phyloP scores from a whole-genome alignment of 306 rosid species.

The Myrica gale region DNA sequence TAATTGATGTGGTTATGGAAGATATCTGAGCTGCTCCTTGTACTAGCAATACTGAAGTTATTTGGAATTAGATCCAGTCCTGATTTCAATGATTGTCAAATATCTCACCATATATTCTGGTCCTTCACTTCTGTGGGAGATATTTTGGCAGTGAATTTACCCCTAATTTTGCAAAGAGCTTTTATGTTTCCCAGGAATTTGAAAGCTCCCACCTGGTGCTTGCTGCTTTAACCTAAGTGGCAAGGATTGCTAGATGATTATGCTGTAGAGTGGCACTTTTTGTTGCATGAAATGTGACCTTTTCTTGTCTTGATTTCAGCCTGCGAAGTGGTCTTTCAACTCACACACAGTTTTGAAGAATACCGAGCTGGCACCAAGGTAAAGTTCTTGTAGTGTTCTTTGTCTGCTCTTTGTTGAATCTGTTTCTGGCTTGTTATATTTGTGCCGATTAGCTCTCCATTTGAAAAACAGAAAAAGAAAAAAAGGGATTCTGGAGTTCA shows the following conservation, averaged over 20 bases:
- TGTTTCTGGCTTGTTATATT: not conserved
- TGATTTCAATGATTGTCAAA: not conserved
- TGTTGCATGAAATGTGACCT: slow-evolving; percentile 21
- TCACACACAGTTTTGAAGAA: slow-evolving; percentile 87
- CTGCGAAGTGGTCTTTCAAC: slow-evolving; percentile 84
- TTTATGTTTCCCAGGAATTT: too few relatives aligned
- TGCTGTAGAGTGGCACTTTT: not conserved
- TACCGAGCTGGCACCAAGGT: slow-evolving; percentile 92
- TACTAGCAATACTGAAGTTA: not conserved
- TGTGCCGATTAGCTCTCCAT: not conserved
- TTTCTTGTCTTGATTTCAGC: slow-evolving; percentile 50
- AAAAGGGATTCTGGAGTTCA: not conserved
- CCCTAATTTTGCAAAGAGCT: too few relatives aligned
- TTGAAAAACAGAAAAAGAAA: not conserved
- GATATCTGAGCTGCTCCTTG: not conserved
- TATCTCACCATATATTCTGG: too few relatives aligned
- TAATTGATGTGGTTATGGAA: not conserved
- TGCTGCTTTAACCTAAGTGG: too few relatives aligned
- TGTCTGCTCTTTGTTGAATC: slow-evolving; percentile 3
- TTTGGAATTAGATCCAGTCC: not conserved
- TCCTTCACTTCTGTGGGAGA: too few relatives aligned
- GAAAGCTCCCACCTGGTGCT: too few relatives aligned
- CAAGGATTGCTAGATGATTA: not conserved
- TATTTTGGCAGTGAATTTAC: too few relatives aligned
- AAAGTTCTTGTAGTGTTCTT: slow-evolving; percentile 19